Conservation (phyloP, 2,329 filamentous ascomycete species). For the Curvularia sp. region DNA sequence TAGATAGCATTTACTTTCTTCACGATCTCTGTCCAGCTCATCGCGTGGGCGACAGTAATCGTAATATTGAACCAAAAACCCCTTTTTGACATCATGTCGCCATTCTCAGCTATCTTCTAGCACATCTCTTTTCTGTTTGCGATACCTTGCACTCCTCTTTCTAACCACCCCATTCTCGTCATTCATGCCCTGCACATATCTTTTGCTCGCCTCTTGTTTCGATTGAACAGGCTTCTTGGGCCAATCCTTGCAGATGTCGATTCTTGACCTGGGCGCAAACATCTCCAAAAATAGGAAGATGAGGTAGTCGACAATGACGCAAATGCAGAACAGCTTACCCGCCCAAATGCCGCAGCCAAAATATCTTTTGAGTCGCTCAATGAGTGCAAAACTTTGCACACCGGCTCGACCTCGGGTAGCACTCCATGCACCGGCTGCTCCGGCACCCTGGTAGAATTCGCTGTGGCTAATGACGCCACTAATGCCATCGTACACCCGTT, state of each 20-base stretch:
- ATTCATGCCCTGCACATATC: conserved; percentile 17
- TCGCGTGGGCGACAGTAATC: conserved; percentile 25
- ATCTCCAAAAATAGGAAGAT: conserved; percentile 89
- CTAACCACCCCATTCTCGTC: conserved; percentile 18
- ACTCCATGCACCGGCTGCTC: conserved; percentile 70
- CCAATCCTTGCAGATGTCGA: conserved; percentile 92
- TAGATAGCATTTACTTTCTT: conserved; percentile 33
- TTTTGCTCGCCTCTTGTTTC: conserved; percentile 24
- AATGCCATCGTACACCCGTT: conserved; percentile 94
- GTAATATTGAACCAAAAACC: conserved; percentile 29
- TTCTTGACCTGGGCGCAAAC: conserved; percentile 81
- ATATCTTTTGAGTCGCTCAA: conserved; percentile 93
- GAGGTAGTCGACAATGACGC: conserved; percentile 91
- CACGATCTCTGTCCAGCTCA: conserved; percentile 28
- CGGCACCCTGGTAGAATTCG: conserved; percentile 85
- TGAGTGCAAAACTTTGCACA: conserved; percentile 86
- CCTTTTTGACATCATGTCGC: neutral
- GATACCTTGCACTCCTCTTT: conserved; percentile 41
- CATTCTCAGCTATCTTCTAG: conserved; percentile 24
- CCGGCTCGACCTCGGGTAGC: conserved; percentile 72
- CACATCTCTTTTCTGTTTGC: conserved; percentile 36
- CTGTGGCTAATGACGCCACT: conserved; percentile 83
- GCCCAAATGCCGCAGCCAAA: conserved; percentile 99
- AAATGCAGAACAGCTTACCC: conserved; percentile 94
- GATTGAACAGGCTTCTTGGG: conserved; percentile 69